Conservation (phyloP, 192 early-diverging fungal genomes). For the Coemansia sp. region DNA sequence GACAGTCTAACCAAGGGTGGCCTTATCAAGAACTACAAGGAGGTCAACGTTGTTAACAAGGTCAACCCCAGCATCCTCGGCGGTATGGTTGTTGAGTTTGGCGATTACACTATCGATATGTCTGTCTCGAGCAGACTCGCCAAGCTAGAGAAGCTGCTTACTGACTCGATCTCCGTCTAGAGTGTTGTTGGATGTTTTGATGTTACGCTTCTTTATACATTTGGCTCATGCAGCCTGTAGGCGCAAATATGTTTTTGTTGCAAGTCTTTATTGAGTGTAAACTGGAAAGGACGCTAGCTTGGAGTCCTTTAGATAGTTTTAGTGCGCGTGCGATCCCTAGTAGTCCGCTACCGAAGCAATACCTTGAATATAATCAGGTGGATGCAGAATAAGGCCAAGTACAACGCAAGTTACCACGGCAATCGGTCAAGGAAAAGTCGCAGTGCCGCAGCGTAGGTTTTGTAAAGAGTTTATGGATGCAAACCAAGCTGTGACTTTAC, state of each 20-base stretch:
- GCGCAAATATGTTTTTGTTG: background rate
- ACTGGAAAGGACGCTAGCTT: no score
- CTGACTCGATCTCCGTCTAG: constrained; percentile 56
- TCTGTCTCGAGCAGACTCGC: constrained; percentile 91
- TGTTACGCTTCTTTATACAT: background rate
- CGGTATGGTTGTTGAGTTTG: constrained; percentile 95
- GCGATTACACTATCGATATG: constrained; percentile 98
- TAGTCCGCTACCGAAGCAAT: no score
- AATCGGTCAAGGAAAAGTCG: background rate
- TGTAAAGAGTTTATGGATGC: background rate
- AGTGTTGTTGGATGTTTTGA: background rate
- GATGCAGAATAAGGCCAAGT: background rate
- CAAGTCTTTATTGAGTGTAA: background rate
- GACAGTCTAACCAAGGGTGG: constrained; percentile 78
- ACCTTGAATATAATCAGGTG: no score
- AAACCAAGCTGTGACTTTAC: background rate
- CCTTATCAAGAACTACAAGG: constrained; percentile 77
- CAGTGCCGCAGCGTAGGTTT: background rate
- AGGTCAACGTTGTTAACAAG: constrained; percentile 72
- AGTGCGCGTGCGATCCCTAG: no score
- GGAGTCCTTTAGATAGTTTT: no score
- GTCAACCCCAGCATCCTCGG: constrained; percentile 91
- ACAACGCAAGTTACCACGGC: background rate
- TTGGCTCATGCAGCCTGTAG: background rate
- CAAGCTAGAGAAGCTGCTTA: constrained; percentile 94